phyloP scores from a whole-genome alignment of 257 asterid species.

The Haberlea rhodopensis region DNA sequence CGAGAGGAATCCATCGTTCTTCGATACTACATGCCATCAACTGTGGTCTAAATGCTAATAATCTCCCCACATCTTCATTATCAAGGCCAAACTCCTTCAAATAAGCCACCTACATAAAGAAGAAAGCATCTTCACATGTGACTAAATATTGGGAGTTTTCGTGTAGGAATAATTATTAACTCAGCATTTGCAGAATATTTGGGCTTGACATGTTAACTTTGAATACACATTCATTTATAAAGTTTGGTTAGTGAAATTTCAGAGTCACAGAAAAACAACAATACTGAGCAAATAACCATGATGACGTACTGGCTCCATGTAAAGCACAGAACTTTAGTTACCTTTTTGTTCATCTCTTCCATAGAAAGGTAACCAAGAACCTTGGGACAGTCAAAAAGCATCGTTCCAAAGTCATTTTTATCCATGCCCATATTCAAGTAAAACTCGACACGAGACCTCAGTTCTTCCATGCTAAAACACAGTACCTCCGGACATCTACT shows the following conservation, averaged over 20 bases:
- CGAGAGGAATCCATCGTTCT: slow-evolving; percentile 83
- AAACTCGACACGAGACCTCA: slow-evolving; percentile 54
- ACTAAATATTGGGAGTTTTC: background rate
- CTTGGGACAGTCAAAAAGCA: slow-evolving; percentile 90
- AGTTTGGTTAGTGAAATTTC: background rate
- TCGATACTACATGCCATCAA: slow-evolving; percentile 92
- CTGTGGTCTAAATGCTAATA: slow-evolving; percentile 86
- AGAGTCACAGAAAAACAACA: background rate
- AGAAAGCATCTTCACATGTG: slow-evolving; percentile 5
- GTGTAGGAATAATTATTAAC: background rate
- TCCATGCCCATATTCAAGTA: slow-evolving; percentile 74
- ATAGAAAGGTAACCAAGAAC: slow-evolving; percentile 74
- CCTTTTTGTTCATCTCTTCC: slow-evolving; percentile 97
- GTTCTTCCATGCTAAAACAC: slow-evolving; percentile 70
- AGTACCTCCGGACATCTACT: slow-evolving; percentile 80
- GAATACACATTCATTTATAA: background rate
- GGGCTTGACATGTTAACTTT: background rate
- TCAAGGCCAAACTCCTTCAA: slow-evolving; percentile 81
- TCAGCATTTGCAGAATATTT: background rate
- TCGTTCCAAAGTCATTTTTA: slow-evolving; percentile 83
- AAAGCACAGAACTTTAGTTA: slow-evolving; percentile 23
- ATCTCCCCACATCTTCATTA: slow-evolving; percentile 72
- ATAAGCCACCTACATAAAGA: slow-evolving; percentile 57
- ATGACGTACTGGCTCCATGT: background rate
- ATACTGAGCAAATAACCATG: background rate